These are phyloP conservation scores for Nidularia sp. DNA, from an alignment of 768 basidiomycete species.

Conservation along the genomic window DNA sequence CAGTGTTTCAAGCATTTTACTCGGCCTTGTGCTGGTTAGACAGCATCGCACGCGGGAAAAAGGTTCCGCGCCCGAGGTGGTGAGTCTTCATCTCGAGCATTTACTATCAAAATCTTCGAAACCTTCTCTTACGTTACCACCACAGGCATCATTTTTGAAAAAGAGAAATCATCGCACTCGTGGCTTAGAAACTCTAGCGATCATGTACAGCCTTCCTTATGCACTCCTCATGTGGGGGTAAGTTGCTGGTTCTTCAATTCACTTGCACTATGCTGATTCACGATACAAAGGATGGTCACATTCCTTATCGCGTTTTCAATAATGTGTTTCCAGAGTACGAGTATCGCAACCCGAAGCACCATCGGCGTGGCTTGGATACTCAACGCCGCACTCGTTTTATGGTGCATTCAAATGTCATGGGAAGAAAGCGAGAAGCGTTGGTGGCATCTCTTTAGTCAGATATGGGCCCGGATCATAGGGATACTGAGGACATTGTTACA, in stretches of 20 bases:
- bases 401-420: constrained; percentile 19
- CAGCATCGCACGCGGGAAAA: constrained; percentile 30
- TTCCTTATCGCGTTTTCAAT: constrained; percentile 26
- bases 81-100: constrained; percentile 13
- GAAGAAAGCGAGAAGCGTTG: constrained; percentile 5
- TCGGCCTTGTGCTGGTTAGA: constrained; percentile 37
- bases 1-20: constrained; percentile 36
- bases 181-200: constrained; percentile 30
- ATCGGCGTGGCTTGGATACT: constrained; percentile 17
- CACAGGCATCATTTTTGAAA: constrained; percentile 18
- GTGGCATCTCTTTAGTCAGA: background rate
- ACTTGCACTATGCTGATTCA: background rate
- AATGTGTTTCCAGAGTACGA: constrained; percentile 21
- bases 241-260: constrained; percentile 4
- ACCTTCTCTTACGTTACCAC: too few species aligned
- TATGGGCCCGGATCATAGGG: background rate
- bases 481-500: background rate
- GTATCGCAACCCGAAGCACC: constrained; percentile 16
- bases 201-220: constrained; percentile 36
- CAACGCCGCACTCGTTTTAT: constrained; percentile 16
- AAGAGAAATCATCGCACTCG: constrained; percentile 7
- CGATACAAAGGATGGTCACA: constrained; percentile 20
- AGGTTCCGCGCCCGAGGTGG: constrained; percentile 25
- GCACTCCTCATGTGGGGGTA: constrained; percentile 36
- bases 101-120: too few species aligned